Evolutionary conservation across 441 rosid genomes (phyloP), one percentile per base, ranked within the genome.

Genomic region (Adansonia grandidieri): DNA sequence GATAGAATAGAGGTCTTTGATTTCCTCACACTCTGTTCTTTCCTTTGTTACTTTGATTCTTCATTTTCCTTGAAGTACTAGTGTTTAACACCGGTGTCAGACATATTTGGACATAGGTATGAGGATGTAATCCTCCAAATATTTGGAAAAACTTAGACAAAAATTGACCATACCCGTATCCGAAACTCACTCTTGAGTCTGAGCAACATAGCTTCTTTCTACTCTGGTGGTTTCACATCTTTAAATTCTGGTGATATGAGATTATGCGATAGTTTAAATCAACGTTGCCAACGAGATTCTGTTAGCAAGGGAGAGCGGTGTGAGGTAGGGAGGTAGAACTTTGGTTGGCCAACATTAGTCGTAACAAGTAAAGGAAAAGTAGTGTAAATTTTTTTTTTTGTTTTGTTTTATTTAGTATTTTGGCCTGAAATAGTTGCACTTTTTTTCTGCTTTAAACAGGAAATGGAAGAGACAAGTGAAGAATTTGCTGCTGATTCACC

Each of bases 381-480:
- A 11, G 54, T 24, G 32, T 13, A 11, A 6, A n/a, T n/a, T n/a
- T n/a, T n/a, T n/a, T n/a, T n/a, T n/a, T n/a, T n/a, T n/a, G n/a
- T n/a, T 75, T 60, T 54, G 1, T 15, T 17, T 70, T 58, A 28
- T 76, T 58, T 14, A 62, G 45, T 63, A 77, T 42, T 62, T 9
- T 45, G 50, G 19, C 20, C 50, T 75, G 60, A 74, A 69, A 20
- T 48, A 37, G 22, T 74, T 57, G 24, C 51, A 17, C 77, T 40
- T 9, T 5, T 51, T 0, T 56, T 65, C 79, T 71, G 50, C 74
- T 67, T 75, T 66, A 62, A 80, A 74, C 86, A 92, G 97, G 97
- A 90, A 81, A 82, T 62, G 64, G 88, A 87, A 80, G 93, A 86
- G 72, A 79, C 37, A 58, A 70, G 76, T 42, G 87, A 82, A 82